These are phyloP conservation scores for Aegilops umbellulata DNA, from an alignment of 176 grass and related monocot genomes.

Conservation along the genomic window DNA sequence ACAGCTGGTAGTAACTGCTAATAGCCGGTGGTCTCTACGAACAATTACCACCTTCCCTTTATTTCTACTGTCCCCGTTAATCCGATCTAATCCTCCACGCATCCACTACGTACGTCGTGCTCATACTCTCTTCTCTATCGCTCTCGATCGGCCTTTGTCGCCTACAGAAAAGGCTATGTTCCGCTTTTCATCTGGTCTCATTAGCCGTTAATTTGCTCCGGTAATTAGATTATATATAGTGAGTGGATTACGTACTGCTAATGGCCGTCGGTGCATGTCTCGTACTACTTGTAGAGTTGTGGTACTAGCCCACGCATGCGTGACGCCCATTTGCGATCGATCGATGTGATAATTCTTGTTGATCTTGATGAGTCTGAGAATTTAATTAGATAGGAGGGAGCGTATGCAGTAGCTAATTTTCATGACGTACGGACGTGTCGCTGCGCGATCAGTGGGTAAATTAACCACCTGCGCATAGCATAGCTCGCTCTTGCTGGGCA, in stretches of 20 bases:
- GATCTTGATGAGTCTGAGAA: not conserved
- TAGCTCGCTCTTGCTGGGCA: too few species aligned
- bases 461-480: too few species aligned
- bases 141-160: too few species aligned
- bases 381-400: too few species aligned
- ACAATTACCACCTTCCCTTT: not conserved
- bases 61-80: not conserved
- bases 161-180: too few species aligned
- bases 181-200: not conserved
- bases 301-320: too few species aligned
- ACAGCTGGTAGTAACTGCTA: not conserved
- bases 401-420: too few species aligned
- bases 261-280: not conserved
- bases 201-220: not conserved
- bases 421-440: too few species aligned
- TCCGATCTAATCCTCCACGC: not conserved
- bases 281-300: too few species aligned
- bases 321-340: not conserved
- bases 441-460: too few species aligned
- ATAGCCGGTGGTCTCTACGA: not conserved
- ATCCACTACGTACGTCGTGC: not conserved
- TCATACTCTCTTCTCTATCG: too few species aligned
- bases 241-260: not conserved
- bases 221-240: not conserved
- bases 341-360: not conserved